Evolutionary conservation across 345 rosid genomes (phyloP).

Genomic region (Gossypium raimondii): DNA sequence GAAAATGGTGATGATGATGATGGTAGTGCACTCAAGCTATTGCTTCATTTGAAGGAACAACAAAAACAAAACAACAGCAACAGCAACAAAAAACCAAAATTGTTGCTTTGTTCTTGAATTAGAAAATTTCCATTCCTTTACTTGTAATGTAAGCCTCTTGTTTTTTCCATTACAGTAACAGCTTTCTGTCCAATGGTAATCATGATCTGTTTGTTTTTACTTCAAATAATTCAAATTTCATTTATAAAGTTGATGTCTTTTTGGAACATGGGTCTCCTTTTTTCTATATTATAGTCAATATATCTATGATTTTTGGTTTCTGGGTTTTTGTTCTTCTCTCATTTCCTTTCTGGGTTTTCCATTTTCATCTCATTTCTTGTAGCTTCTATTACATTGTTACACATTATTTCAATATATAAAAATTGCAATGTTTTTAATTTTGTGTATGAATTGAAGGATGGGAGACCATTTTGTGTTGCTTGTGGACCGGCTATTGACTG

Average conservation of each 20-base stretch:
- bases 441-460: slow-evolving; percentile 37
- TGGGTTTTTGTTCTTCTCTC: slow-evolving; percentile 8
- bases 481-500: slow-evolving; percentile 49
- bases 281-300: neutral
- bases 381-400: too few species aligned
- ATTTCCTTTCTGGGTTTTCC: slow-evolving; percentile 24
- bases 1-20: too few species aligned
- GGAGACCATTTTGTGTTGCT: slow-evolving; percentile 70
- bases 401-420: too few species aligned
- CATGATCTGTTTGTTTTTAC: neutral
- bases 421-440: too few species aligned
- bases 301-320: slow-evolving; percentile 2
- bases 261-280: slow-evolving; percentile 2
- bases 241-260: slow-evolving; percentile 20
- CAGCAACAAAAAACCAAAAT: neutral
- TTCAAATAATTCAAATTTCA: neutral
- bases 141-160: slow-evolving; percentile 16
- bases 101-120: slow-evolving; percentile 35
- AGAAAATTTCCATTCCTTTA: slow-evolving; percentile 34
- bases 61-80: neutral
- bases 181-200: slow-evolving; percentile 13
- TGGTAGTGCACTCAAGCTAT: slow-evolving; percentile 28
- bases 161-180: slow-evolving; percentile 12
- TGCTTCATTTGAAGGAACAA: slow-evolving; percentile 35
- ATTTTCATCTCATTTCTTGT: neutral